Base-by-base conservation (phyloP, 1,284 basidiomycete species). In the Sporisorium graminicola region DNA sequence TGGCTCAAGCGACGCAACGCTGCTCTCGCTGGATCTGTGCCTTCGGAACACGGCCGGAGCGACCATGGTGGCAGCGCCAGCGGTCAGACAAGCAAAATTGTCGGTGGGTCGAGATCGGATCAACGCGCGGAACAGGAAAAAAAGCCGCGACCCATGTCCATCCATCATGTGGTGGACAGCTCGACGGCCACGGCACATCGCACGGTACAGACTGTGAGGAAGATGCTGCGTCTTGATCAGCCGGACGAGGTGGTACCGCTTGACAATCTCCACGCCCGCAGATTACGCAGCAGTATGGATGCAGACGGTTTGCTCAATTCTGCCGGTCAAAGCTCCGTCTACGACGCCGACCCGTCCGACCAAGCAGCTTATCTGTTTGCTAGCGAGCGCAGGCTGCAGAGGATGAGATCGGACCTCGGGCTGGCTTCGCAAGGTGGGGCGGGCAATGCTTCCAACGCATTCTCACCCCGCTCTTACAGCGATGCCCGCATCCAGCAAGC, bases 401-500 rank as follows among this genome's bases (percentile, higher is more conserved):
- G 81, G n/a, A 83, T 83, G 80, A 73, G 84, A 5, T 69, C 68
- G 26, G 82, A 84, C 56, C 77, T 85, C 9, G 85, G 85, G 5
- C 71, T 85, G 5, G 29, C 22, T 1, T 68, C 71, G 53, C 55
- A 75, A 27, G 57, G 64, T n/a, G 55, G 53, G 3, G 50, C 57
- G 9, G 54, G 74, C n/a, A 69, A 68, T 12, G 61, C 74, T 18
- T 73, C 78, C n/a, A 58, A 65, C 2, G 65, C 73, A 10, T 82
- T 85, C 53, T 49, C 65, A 51, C 69, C 71, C 12, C 89, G 24
- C 87, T 89, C 69, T 3, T 35, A 66, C 43, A 89, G 91, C 63
- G 93, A 97, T 85, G 90, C 90, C 10, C 89, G 91, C n/a, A 93
- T 93, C 14, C 90, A 90, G 81, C 92, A 92, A 82, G 92, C 93